phyloP scores from a whole-genome alignment of 129 eudicot genomes.

The Arctium minus region DNA sequence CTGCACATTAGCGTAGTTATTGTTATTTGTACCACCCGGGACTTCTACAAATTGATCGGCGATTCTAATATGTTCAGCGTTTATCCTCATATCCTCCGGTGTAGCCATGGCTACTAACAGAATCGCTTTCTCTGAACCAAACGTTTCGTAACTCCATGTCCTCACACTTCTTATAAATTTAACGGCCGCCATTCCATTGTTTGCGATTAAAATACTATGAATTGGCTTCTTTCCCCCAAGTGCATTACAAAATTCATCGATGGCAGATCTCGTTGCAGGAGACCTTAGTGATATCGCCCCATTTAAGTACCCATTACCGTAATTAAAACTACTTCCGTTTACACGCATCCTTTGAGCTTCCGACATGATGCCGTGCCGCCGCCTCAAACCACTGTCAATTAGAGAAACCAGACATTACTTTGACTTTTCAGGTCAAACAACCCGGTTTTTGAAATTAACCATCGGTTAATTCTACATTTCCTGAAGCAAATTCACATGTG shows the following conservation, averaged over 20 bases:
- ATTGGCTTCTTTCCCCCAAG: conserved; percentile 86
- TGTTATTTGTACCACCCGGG: conserved; percentile 97
- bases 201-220: conserved; percentile 85
- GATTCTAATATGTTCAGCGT: conserved; percentile 93
- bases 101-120: conserved; percentile 98
- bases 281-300: conserved; percentile 61
- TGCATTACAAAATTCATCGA: conserved; percentile 81
- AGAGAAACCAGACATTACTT: neutral
- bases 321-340: conserved; percentile 31
- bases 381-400: conserved; percentile 35
- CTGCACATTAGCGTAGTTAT: conserved; percentile 96
- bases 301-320: conserved; percentile 44
- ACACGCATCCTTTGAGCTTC: conserved; percentile 67
- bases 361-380: conserved; percentile 41
- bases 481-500: neutral
- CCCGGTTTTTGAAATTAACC: neutral
- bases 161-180: conserved; percentile 94
- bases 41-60: conserved; percentile 99
- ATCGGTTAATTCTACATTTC: neutral
- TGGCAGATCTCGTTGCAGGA: conserved; percentile 48
- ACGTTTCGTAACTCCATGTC: conserved; percentile 96
- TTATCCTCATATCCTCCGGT: conserved; percentile 97
- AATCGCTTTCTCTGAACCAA: conserved; percentile 94
- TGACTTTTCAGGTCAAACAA: conserved; percentile 18
- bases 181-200: conserved; percentile 99